A percentile compares a stretch with the other conserved stretches of the same genome.
phyloP scores from a whole-genome alignment of 2,329 filamentous ascomycete species.

The Dothistroma septosporum region DNA sequence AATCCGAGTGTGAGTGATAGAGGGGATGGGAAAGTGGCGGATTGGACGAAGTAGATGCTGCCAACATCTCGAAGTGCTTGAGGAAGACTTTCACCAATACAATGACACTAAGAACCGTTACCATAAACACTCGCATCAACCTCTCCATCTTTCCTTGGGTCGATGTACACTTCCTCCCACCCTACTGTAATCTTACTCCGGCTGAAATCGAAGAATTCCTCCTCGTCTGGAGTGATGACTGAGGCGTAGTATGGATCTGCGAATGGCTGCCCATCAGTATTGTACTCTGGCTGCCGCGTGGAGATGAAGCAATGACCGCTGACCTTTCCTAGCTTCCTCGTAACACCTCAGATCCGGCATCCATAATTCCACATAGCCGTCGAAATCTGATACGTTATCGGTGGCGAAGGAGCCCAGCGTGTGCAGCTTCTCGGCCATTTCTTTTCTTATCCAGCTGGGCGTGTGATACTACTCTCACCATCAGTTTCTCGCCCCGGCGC shows the following conservation, averaged over 20 bases:
- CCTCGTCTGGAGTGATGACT: slow-evolving; percentile 17
- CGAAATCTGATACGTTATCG: slow-evolving; percentile 11
- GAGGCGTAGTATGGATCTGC: slow-evolving; percentile 18
- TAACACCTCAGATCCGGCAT: slow-evolving; percentile 16
- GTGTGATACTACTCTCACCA: slow-evolving; percentile 7
- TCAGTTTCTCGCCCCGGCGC: background rate
- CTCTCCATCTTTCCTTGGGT: background rate
- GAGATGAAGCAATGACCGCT: background rate
- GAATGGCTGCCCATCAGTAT: too few species aligned
- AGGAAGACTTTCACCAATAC: too few species aligned
- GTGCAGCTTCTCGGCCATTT: slow-evolving; percentile 8
- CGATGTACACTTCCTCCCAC: slow-evolving; percentile 16
- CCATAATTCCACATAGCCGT: slow-evolving; percentile 14
- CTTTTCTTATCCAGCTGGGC: slow-evolving; percentile 9
- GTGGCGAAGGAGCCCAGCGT: slow-evolving; percentile 9
- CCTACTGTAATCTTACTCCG: slow-evolving; percentile 13
- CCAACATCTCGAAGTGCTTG: too few species aligned
- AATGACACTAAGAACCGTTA: background rate
- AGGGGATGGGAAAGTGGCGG: background rate
- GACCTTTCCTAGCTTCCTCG: slow-evolving; percentile 9
- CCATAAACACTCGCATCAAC: background rate
- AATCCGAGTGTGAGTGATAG: background rate
- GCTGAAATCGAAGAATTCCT: slow-evolving; percentile 13
- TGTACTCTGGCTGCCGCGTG: too few species aligned
- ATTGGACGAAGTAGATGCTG: background rate